These are phyloP conservation scores for Eucalyptus tenuipes DNA, from an alignment of 345 rosid species.

Conservation along the genomic window DNA sequence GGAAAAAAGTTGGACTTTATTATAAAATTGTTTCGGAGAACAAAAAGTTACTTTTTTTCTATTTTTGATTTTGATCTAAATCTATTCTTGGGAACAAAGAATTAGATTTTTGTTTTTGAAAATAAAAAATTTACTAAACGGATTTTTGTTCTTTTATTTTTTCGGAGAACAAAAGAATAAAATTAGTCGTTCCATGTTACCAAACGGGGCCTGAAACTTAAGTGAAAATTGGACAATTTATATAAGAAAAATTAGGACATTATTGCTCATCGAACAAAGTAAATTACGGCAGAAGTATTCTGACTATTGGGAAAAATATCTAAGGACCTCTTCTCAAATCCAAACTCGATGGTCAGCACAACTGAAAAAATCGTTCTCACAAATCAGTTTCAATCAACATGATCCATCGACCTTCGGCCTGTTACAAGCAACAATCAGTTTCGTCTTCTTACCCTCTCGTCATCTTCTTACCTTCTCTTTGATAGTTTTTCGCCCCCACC, in stretches of 20 bases:
- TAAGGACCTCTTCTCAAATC: neutral
- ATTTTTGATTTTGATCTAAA: too few species aligned
- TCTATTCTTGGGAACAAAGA: too few species aligned
- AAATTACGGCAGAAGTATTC: neutral
- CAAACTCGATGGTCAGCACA: neutral
- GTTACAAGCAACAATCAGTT: neutral
- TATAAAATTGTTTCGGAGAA: too few species aligned
- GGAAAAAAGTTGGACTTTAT: too few species aligned
- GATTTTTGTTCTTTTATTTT: accelerated
- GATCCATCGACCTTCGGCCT: neutral
- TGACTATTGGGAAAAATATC: neutral
- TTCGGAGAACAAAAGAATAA: accelerated
- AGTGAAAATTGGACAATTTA: neutral
- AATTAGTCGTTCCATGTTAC: too few species aligned
- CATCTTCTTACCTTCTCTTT: too few species aligned
- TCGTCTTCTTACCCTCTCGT: neutral
- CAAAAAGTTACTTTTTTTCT: too few species aligned
- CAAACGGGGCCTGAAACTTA: neutral
- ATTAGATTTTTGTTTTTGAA: accelerated
- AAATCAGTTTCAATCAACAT: neutral
- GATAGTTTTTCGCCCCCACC: neutral
- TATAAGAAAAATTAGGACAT: neutral
- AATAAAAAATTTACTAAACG: too few species aligned
- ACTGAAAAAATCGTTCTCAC: neutral
- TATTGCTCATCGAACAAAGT: neutral